Evolutionary conservation across 176 grass and related monocot genomes (phyloP), one percentile per base, ranked within the genome.

Genomic region (Ensete glaucum): DNA sequence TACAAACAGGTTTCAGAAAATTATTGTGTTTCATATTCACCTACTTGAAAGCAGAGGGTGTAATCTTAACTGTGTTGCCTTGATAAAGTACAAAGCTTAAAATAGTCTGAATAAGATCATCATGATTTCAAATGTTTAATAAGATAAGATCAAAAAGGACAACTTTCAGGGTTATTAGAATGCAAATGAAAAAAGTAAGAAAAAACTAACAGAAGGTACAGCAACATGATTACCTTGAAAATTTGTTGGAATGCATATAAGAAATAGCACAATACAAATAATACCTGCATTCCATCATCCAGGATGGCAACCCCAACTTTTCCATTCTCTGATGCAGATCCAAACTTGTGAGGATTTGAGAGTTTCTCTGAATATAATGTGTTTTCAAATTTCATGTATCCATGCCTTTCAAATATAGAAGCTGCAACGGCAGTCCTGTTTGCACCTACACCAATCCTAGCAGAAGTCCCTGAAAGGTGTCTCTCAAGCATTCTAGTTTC

Each of bases 251-350:
- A 49, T 14, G 17, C 15, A 70, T 21, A 51, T 70, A n/a, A 70
- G 48, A 51, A 70, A 9, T n/a, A 50, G 19, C 51, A 50, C 17
- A 10, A 3, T 51, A 54, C 8, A 64, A 50, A 73, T 80, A 50
- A 77, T 70, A 88, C 90, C 93, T 97, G 88, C 94, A 97, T 93
- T 62, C 94, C 94, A 48, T 97, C 94, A 62, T 97, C 94, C 81
- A 97, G 50, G 72, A 97, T 91, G 29, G 74, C 87, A 43, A 85
- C 20, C 69, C 88, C 90, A 74, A 97, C 77, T 83, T 85, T 92
- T 48, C 62, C 64, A 26, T 23, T 83, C 63, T 77, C 6, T 63
- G 12, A 48, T 14, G 54, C 48, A 76, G 50, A 49, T 77, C 53
- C 69, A 71, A 57, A 55, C 58, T 78, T 62, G 43, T 24, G 27